Percentiles rank a stretch among this genome's conserved stretches.
Conservation (phyloP, 169 alveolate species). For the Perkinsus marinus region DNA sequence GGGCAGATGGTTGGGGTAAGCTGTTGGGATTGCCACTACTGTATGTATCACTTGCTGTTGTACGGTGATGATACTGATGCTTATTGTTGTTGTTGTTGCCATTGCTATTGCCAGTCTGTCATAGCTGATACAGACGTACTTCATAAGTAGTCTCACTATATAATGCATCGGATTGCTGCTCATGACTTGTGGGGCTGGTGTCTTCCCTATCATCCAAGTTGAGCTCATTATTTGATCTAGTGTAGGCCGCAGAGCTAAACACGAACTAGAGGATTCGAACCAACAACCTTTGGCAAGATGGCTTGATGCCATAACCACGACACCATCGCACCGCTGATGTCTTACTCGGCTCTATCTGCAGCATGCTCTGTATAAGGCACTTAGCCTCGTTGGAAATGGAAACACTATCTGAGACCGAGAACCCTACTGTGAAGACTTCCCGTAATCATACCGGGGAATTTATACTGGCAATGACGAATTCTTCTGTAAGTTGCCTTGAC, state of each 20-base stretch:
- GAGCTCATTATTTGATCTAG: slow-evolving; percentile 43
- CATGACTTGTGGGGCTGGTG: background rate
- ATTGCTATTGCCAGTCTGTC: background rate
- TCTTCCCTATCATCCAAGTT: slow-evolving; percentile 24
- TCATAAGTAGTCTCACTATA: background rate
- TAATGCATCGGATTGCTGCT: background rate
- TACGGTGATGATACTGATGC: too few species aligned
- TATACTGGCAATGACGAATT: slow-evolving; percentile 28
- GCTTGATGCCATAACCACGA: slow-evolving; percentile 49
- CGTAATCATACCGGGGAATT: slow-evolving; percentile 26
- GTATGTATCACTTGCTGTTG: too few species aligned
- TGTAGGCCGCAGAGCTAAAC: slow-evolving; percentile 35
- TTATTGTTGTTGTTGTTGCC: background rate
- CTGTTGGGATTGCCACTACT: background rate
- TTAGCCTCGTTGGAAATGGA: slow-evolving; percentile 41
- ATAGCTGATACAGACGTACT: background rate
- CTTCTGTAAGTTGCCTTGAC: slow-evolving; percentile 58
- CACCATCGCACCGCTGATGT: slow-evolving; percentile 44
- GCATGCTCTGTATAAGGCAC: slow-evolving; percentile 48
- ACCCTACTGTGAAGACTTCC: background rate
- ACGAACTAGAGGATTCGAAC: slow-evolving; percentile 43
- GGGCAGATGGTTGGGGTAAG: background rate
- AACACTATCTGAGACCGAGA: slow-evolving; percentile 54
- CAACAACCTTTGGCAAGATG: slow-evolving; percentile 50
- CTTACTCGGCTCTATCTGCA: slow-evolving; percentile 53